phyloP scores from a whole-genome alignment of 208 protist genomes.

The Trichomonas vaginalis region DNA sequence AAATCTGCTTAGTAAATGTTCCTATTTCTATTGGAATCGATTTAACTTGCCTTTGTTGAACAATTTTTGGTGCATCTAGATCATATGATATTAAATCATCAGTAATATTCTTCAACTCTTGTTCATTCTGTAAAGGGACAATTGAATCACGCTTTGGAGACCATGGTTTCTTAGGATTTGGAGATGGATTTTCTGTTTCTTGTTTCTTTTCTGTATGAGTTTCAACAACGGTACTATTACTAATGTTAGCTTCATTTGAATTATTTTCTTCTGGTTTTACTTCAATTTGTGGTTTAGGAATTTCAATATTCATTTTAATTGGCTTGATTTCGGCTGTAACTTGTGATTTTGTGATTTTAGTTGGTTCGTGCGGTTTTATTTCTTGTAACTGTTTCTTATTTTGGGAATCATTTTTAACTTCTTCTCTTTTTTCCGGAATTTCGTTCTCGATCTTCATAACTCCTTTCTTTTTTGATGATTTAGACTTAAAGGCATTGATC shows the following conservation, averaged over 20 bases:
- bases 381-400: background rate
- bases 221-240: no score
- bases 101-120: background rate
- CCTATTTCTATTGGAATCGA: background rate
- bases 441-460: background rate
- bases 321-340: background rate
- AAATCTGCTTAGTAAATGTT: background rate
- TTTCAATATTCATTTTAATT: background rate
- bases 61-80: background rate
- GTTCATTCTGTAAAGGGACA: background rate
- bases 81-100: background rate
- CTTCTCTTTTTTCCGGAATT: background rate
- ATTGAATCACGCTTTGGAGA: background rate
- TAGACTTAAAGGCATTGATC: background rate
- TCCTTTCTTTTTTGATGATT: background rate
- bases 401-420: background rate
- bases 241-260: background rate
- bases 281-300: background rate
- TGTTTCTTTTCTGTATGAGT: no score
- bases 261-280: background rate
- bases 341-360: background rate
- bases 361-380: background rate
- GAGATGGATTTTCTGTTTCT: background rate
- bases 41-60: background rate
- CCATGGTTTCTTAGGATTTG: background rate